Evolutionary conservation across 345 rosid genomes (phyloP), one percentile per base, ranked within the genome.

Genomic region (Hibiscus syriacus): DNA sequence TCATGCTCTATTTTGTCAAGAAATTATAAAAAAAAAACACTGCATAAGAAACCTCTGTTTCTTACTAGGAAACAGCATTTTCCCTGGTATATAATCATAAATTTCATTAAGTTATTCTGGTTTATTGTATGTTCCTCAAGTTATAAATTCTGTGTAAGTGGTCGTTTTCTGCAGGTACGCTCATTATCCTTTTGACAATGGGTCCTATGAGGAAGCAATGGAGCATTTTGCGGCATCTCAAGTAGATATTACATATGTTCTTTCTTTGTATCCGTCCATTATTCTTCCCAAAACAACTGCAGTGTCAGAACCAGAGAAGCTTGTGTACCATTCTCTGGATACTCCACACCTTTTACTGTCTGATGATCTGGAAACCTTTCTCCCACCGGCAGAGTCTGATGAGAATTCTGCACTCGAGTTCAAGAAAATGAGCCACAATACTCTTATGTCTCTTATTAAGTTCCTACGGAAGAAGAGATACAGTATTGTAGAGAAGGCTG

Each of bases 131-230:
- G 34, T 25, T 62, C 34, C 36, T 41, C 13, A 45, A 60, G 55
- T 14, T 6, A 67, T 58, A 49, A n/a, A 20, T 79, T 22, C 6
- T 19, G 59, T 13, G 23, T 50, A 14, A 50, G n/a, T 55, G 39
- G 64, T 57, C 46, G 36, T 77, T 61, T 73, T 41, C 14, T 73
- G 54, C 92, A 94, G 99, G 79, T 94, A 83, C 68, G 99, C 98
- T 53, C 99, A 94, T 75, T 80, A 87, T 85, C 93, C 91, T 74
- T 94, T 89, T 74, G 96, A 94, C 68, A 89, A 82, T 26, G 99
- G 88, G 72, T 83, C 84, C 88, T 94, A 94, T 72, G 99, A 94
- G 84, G 97, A 90, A 67, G 95, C 99, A 71, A 91, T 91, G 98
- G 98, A 94, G 70, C 97, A 92, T 41, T 92, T 94, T 82, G 74